Conservation (phyloP, 106 monocot genomes). For the Phalaenopsis equestris region DNA sequence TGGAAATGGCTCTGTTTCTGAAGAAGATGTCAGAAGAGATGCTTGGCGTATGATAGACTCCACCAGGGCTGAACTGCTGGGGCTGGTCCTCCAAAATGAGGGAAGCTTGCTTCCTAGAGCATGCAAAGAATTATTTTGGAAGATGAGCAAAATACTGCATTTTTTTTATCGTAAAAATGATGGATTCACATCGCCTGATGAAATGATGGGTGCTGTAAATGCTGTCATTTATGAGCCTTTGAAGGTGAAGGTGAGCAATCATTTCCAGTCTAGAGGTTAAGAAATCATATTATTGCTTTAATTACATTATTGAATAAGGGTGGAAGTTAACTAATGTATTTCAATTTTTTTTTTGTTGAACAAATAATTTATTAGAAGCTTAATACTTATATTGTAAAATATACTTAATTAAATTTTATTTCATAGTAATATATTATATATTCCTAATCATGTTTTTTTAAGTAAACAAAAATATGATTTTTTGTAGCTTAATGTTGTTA, state of each 20-base stretch:
- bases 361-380: too few species aligned
- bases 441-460: too few species aligned
- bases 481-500: too few species aligned
- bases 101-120: conserved; percentile 56
- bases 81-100: conserved; percentile 40
- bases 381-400: too few species aligned
- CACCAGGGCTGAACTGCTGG: conserved; percentile 51
- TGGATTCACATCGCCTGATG: conserved; percentile 76
- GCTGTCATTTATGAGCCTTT: conserved; percentile 69
- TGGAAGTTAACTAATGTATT: too few species aligned
- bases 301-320: too few species aligned
- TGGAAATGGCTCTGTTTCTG: conserved; percentile 25
- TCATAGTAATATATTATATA: too few species aligned
- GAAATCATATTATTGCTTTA: too few species aligned
- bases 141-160: conserved; percentile 60
- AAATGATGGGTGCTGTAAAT: conserved; percentile 67
- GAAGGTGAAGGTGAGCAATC: conserved; percentile 20
- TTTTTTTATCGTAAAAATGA: conserved; percentile 59
- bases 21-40: conserved; percentile 46
- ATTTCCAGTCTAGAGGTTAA: not conserved
- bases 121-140: conserved; percentile 96
- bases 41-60: conserved; percentile 22
- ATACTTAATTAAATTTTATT: too few species aligned
- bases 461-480: too few species aligned
- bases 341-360: too few species aligned